These are phyloP conservation scores for Cyberlindnera maritima DNA, from an alignment of 805 yeast species.

Conservation along the genomic window DNA sequence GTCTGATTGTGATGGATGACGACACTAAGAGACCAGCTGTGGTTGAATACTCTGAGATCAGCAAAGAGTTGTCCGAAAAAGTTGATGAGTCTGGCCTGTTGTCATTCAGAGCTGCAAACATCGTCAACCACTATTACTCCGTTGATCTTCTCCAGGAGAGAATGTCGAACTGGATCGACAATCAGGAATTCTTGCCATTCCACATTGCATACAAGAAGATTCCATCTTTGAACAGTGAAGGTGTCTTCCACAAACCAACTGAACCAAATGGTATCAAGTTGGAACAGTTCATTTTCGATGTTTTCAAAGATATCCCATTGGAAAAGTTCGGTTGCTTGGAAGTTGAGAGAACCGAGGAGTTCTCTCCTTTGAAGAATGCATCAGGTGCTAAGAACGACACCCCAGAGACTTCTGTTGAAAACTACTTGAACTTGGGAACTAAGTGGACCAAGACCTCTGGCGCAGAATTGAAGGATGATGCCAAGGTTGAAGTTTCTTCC, in stretches of 20 bases:
- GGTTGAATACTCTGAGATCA: conserved; percentile 91
- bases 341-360: conserved; percentile 81
- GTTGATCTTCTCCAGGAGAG: conserved; percentile 61
- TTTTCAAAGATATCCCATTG: conserved; percentile 75
- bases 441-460: conserved; percentile 73
- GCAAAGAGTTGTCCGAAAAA: conserved; percentile 66
- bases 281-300: conserved; percentile 97
- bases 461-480: conserved; percentile 47
- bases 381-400: conserved; percentile 80
- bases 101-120: conserved; percentile 88
- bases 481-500: conserved; percentile 74
- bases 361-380: conserved; percentile 92
- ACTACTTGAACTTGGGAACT: conserved; percentile 64
- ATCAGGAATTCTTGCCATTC: conserved; percentile 74
- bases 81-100: conserved; percentile 59
- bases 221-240: conserved; percentile 48
- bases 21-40: conserved; percentile 68
- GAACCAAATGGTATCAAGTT: conserved; percentile 88
- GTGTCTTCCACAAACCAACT: conserved; percentile 54
- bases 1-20: conserved; percentile 75
- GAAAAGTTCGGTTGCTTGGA: conserved; percentile 85
- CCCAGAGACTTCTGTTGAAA: conserved; percentile 74
- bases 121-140: conserved; percentile 94
- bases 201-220: conserved; percentile 94
- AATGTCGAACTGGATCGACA: conserved; percentile 68